Evolutionary conservation across 176 grass and related monocot species (phyloP).

Genomic region (Avena eriantha): DNA sequence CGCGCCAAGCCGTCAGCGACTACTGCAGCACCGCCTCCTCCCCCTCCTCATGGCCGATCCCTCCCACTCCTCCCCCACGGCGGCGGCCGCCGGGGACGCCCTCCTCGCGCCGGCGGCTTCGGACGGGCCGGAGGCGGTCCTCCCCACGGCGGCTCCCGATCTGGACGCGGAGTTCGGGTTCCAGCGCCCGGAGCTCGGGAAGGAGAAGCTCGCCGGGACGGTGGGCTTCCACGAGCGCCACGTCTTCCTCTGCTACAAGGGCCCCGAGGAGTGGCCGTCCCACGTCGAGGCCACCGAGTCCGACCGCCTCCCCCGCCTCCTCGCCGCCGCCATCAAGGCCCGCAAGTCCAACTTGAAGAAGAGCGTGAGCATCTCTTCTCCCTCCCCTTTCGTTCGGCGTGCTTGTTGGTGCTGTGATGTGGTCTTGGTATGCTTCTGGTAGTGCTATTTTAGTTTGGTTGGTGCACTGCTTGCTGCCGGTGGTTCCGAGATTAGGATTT

Average conservation of each 20-base stretch:
- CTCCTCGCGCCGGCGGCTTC: slow-evolving; percentile 33
- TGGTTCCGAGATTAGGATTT: neutral
- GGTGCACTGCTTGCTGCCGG: neutral
- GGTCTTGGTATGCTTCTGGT: neutral
- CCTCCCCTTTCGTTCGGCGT: neutral
- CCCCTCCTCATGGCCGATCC: slow-evolving; percentile 58
- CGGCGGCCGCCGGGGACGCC: slow-evolving; percentile 41
- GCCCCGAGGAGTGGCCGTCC: slow-evolving; percentile 78
- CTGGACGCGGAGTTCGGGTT: slow-evolving; percentile 76
- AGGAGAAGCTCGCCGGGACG: slow-evolving; percentile 67
- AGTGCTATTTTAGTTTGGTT: slow-evolving; percentile 29
- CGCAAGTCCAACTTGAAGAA: slow-evolving; percentile 68
- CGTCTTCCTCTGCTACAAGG: slow-evolving; percentile 97
- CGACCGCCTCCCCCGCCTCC: slow-evolving; percentile 74
- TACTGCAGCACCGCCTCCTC: neutral
- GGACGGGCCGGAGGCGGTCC: slow-evolving; percentile 39
- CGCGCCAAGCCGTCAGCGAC: slow-evolving; percentile 34
- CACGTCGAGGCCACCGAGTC: slow-evolving; percentile 79
- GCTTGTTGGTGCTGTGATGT: neutral
- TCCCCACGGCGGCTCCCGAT: slow-evolving; percentile 22
- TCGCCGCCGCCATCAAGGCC: slow-evolving; percentile 70
- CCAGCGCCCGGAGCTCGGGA: slow-evolving; percentile 72
- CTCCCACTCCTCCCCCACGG: slow-evolving; percentile 53
- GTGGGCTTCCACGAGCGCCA: slow-evolving; percentile 85
- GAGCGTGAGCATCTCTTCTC: slow-evolving; percentile 51